A percentile compares a stretch with the other conserved stretches of the same genome.
Evolutionary conservation across 2,329 filamentous ascomycete species (phyloP).

Genomic region (Cercospora beticola): DNA sequence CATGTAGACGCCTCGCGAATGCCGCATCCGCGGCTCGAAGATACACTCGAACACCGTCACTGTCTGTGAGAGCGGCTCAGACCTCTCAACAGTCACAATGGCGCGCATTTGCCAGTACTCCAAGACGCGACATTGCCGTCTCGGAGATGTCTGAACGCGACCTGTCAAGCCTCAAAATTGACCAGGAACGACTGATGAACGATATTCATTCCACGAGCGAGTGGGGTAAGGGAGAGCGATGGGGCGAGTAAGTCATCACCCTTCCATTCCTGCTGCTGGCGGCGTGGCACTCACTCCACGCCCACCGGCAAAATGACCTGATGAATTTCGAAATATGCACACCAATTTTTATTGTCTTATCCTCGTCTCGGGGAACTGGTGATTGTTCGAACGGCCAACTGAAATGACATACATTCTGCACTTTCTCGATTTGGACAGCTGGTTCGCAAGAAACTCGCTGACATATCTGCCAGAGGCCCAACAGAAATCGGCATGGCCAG

Average conservation of each 20-base stretch:
- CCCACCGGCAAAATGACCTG: constrained; percentile 9
- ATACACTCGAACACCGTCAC: neutral
- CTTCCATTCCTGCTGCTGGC: neutral
- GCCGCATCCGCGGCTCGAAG: neutral
- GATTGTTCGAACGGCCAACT: constrained; percentile 23
- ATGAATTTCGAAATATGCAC: constrained; percentile 28
- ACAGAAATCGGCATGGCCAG: constrained; percentile 77
- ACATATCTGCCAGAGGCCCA: constrained; percentile 23
- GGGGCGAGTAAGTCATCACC: constrained; percentile 60
- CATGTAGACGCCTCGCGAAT: constrained; percentile 10
- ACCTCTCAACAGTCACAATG: constrained; percentile 13
- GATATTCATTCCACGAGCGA: constrained; percentile 65
- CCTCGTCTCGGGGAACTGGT: constrained; percentile 18
- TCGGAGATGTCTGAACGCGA: constrained; percentile 54
- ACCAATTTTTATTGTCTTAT: constrained; percentile 24
- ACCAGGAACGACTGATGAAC: constrained; percentile 60
- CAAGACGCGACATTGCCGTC: constrained; percentile 41
- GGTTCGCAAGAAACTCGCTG: constrained; percentile 6
- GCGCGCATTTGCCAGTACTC: constrained; percentile 36
- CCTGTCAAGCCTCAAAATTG: constrained; percentile 56
- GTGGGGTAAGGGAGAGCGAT: constrained; percentile 65
- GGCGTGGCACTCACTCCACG: constrained; percentile 8
- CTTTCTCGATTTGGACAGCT: neutral
- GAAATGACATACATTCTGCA: constrained; percentile 7
- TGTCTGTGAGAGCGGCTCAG: neutral